A percentile compares a stretch with the other conserved stretches of the same genome.
phyloP scores from a whole-genome alignment of 2,329 filamentous ascomycete species.

The Ustulina deusta region DNA sequence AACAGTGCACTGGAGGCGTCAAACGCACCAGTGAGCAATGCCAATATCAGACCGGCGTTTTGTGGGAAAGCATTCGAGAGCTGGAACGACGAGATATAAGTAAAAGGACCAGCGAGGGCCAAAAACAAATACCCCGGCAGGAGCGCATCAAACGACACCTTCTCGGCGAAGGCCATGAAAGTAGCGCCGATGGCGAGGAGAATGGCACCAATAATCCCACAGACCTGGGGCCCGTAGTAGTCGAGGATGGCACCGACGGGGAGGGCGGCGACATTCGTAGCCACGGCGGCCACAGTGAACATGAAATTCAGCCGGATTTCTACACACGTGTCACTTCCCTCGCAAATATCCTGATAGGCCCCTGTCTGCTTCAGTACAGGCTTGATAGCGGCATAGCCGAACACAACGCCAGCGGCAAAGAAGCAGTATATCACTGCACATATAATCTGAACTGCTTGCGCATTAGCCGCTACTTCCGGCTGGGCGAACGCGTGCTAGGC shows the following conservation, averaged over 20 bases:
- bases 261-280: constrained; percentile 86
- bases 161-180: constrained; percentile 75
- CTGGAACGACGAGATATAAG: constrained; percentile 86
- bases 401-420: constrained; percentile 81
- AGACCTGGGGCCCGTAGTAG: constrained; percentile 80
- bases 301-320: constrained; percentile 83
- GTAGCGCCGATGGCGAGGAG: constrained; percentile 77
- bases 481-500: not conserved
- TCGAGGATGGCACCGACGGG: constrained; percentile 89
- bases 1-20: constrained; percentile 85
- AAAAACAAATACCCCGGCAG: constrained; percentile 80
- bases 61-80: constrained; percentile 85
- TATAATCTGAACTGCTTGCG: constrained; percentile 71
- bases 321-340: constrained; percentile 57
- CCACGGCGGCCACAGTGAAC: constrained; percentile 91
- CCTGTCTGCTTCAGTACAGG: constrained; percentile 80
- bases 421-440: constrained; percentile 79
- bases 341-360: constrained; percentile 75
- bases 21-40: constrained; percentile 83
- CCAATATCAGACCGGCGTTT: constrained; percentile 82
- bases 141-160: constrained; percentile 78
- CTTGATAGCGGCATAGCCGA: constrained; percentile 88
- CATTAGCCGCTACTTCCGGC: constrained; percentile 4
- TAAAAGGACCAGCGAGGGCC: constrained; percentile 82
- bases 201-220: constrained; percentile 76